Conservation (phyloP, 306 rosid species). For the Quercus bicolor region DNA sequence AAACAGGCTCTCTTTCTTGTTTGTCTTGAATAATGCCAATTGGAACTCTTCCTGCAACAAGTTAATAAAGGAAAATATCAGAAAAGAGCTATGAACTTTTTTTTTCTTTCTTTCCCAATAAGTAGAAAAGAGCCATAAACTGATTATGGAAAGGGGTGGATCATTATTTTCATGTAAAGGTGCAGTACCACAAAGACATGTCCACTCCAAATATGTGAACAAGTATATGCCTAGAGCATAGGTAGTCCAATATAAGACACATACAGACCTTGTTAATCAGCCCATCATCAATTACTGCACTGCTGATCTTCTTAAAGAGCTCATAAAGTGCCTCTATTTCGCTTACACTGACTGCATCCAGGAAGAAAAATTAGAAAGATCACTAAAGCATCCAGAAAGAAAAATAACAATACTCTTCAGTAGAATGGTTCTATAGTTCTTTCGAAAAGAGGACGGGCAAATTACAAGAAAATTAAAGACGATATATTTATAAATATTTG, state of each 20-base stretch:
- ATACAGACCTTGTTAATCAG: constrained; percentile 84
- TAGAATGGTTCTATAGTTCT: not conserved
- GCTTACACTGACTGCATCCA: constrained; percentile 86
- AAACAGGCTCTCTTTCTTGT: constrained; percentile 92
- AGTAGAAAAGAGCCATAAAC: not conserved
- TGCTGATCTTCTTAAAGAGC: constrained; percentile 95
- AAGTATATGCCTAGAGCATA: constrained; percentile 9
- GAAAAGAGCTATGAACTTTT: constrained; percentile 1
- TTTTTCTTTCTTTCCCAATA: not conserved
- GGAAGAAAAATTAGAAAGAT: not conserved
- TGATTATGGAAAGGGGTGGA: not conserved
- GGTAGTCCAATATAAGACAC: not conserved
- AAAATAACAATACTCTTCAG: constrained; percentile 4
- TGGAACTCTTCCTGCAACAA: constrained; percentile 89
- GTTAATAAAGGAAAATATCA: not conserved
- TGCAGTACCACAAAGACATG: not conserved
- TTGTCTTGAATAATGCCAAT: constrained; percentile 92
- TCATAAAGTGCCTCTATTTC: constrained; percentile 98
- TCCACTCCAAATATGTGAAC: not conserved
- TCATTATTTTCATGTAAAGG: not conserved
- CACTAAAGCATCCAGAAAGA: constrained; percentile 24
- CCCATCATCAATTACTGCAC: constrained; percentile 95
- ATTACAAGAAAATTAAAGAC: not conserved
- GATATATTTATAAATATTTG: not conserved
- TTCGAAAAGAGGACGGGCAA: not conserved